phyloP scores from a whole-genome alignment of 179 eudicot species.

The Sideroxylon spinosum region DNA sequence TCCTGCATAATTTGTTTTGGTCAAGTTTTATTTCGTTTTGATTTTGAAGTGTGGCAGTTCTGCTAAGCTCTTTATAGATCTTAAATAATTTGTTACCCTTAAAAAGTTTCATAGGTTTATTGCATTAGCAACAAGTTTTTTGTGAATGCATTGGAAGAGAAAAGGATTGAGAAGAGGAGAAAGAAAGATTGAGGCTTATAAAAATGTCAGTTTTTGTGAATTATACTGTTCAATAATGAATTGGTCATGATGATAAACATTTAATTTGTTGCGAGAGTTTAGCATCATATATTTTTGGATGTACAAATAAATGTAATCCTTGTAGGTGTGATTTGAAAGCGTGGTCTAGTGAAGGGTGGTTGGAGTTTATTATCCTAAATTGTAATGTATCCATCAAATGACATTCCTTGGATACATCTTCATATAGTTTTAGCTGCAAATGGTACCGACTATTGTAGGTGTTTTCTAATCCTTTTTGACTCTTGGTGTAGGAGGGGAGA shows the following conservation, averaged over 20 bases:
- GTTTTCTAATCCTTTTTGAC: not conserved
- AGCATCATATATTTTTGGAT: not conserved
- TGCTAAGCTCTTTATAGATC: not conserved
- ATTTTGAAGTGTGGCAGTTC: too few species aligned
- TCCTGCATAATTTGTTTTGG: not conserved
- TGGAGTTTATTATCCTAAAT: not conserved
- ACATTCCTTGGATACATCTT: not conserved
- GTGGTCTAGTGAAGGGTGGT: not conserved
- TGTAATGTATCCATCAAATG: not conserved
- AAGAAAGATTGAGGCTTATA: not conserved
- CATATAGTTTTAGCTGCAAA: not conserved
- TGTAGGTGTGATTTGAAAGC: not conserved
- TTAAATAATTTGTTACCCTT: not conserved
- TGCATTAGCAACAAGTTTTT: not conserved
- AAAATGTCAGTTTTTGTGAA: not conserved
- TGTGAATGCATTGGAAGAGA: not conserved
- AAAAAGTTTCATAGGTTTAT: not conserved
- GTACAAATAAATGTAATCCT: not conserved
- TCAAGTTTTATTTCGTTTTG: too few species aligned
- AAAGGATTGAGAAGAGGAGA: constrained; percentile 2
- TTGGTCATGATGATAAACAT: not conserved
- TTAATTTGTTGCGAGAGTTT: not conserved
- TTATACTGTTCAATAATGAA: not conserved
- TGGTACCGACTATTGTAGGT: not conserved
- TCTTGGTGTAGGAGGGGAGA: constrained; percentile 30